Percentiles rank a stretch among this genome's conserved stretches.
phyloP scores from a whole-genome alignment of 805 yeast genomes.

The Saccharomycopsis javanensis region DNA sequence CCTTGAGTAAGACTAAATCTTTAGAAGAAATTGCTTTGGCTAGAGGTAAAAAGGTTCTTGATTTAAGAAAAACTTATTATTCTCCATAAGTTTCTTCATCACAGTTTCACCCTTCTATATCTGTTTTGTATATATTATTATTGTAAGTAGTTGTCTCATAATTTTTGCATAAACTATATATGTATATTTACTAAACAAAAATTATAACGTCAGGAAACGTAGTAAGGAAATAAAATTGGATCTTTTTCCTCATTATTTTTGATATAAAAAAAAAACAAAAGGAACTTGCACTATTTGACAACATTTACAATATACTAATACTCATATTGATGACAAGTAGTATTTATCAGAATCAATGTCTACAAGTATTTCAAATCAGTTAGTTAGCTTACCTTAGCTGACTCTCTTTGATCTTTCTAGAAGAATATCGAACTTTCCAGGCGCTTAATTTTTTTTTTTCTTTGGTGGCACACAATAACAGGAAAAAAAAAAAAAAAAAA shows the following conservation, averaged over 20 bases:
- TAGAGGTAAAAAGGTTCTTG: slow-evolving; percentile 92
- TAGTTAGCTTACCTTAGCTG: background rate
- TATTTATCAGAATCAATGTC: too few relatives aligned
- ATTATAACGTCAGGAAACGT: too few relatives aligned
- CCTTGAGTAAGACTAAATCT: slow-evolving; percentile 68
- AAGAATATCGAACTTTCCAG: background rate
- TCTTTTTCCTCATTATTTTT: too few relatives aligned
- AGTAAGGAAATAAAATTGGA: too few relatives aligned
- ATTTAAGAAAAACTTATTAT: slow-evolving; percentile 83
- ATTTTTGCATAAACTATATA: background rate
- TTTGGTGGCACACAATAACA: background rate
- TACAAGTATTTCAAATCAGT: background rate
- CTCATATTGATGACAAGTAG: too few relatives aligned
- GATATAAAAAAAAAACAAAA: too few relatives aligned
- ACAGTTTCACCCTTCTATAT: background rate
- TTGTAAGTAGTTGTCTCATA: background rate
- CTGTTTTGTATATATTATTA: background rate
- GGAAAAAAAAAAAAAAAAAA: background rate
- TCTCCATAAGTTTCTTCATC: slow-evolving; percentile 27
- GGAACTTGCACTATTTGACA: too few relatives aligned
- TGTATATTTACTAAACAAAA: background rate
- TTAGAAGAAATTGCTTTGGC: slow-evolving; percentile 81
- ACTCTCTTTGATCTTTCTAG: background rate
- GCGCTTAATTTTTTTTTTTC: background rate
- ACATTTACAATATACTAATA: too few relatives aligned